A percentile compares a stretch with the other conserved stretches of the same genome.
Evolutionary conservation across 345 rosid genomes (phyloP).

Genomic region (Xanthoceras sorbifolium): DNA sequence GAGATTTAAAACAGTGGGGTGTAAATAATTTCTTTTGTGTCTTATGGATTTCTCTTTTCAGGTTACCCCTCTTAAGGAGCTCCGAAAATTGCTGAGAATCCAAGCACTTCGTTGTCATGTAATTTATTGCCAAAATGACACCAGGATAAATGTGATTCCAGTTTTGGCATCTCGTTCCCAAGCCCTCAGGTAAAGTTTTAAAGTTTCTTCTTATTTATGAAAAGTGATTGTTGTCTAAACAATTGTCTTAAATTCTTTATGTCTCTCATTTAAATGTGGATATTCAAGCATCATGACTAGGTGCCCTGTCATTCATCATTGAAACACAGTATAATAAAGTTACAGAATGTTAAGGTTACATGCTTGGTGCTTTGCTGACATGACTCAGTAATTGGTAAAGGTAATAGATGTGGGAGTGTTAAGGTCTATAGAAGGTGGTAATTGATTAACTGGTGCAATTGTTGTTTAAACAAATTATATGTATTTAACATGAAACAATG

Average conservation of each 20-base stretch:
- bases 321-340: not conserved
- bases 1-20: not conserved
- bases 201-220: not conserved
- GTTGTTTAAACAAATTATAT: conserved; percentile 1
- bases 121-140: conserved; percentile 78
- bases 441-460: not conserved
- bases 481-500: not conserved
- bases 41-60: conserved; percentile 29
- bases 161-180: conserved; percentile 88
- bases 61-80: conserved; percentile 87
- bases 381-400: not conserved
- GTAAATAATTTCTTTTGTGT: not conserved
- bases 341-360: not conserved
- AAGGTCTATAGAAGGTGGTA: not conserved
- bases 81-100: conserved; percentile 77
- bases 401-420: not conserved
- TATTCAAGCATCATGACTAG: not conserved
- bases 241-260: not conserved
- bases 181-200: conserved; percentile 67
- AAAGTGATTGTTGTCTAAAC: not conserved
- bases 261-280: not conserved
- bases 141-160: conserved; percentile 79
- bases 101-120: conserved; percentile 90
- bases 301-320: not conserved
- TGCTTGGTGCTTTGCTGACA: not conserved